Evolutionary conservation across 495 filamentous ascomycete genomes (phyloP), one percentile per base, ranked within the genome.

Genomic region (Talaromyces stipitatus): DNA sequence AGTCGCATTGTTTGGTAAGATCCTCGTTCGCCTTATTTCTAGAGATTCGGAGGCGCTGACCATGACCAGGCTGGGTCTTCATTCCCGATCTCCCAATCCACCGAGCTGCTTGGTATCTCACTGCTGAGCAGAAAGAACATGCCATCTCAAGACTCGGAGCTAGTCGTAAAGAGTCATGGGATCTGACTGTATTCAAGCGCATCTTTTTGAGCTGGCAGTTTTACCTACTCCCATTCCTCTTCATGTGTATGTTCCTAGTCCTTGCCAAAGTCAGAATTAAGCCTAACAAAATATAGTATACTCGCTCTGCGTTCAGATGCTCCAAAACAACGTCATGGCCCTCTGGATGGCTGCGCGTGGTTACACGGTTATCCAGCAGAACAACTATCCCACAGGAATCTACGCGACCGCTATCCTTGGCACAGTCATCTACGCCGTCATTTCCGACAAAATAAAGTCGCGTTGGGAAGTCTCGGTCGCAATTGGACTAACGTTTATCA

Each of bases 1-100:
- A 2, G 68, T 84, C 30, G 82, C 80, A 33, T 61, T 77, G 14
- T 62, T 66, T 24, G 75, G 82, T 27, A 79, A 78, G 58, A 85
- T 85, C 20, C 7, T 41, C 14, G 8, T 16, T 41, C 14, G 8
- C 9, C 26, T 18, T n/a, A 41, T 3, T 0, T 4, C 2, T 20
- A 20, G 12, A 30, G 16, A 22, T 18, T 45, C 4, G 45, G 1
- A 46, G 11, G 28, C 18, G 27, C 9, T 51, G 24, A 29, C 16
- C 20, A 5, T 30, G 16, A 45, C 4, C 26, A 69, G 69, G 69
- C 32, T 69, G 67, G 69, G 33, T 71, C 7, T 71, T 71, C 36
- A 71, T 71, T 23, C 69, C 69, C 1, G 67, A 71, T 50, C 62
- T 71, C 0, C 69, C 69, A n/a, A 55, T 54, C 2, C 69, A 71